phyloP scores from a whole-genome alignment of 2,329 filamentous ascomycete species.

The Diaporthe citriasiana region DNA sequence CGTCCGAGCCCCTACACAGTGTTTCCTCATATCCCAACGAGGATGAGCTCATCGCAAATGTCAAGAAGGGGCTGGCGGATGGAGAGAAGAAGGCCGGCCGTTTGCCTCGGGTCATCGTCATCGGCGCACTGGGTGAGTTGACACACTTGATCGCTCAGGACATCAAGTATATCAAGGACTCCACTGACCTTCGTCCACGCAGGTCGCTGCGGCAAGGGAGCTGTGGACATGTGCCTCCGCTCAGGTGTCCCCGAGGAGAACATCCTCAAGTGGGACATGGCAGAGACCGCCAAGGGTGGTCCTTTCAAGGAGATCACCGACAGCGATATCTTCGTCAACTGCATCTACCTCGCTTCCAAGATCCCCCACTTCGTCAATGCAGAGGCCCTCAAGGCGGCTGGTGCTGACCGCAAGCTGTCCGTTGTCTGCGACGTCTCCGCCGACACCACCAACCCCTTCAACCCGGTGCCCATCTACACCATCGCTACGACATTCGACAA shows the following conservation, averaged over 20 bases:
- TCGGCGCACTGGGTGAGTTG: conserved; percentile 68
- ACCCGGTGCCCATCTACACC: conserved; percentile 83
- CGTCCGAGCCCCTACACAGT: conserved; percentile 74
- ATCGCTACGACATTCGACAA: conserved; percentile 89
- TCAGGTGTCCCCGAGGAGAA: conserved; percentile 79
- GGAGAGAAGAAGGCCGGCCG: conserved; percentile 75
- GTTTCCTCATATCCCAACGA: conserved; percentile 82
- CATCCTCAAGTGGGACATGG: conserved; percentile 80
- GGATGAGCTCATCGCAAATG: conserved; percentile 77
- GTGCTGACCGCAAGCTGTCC: conserved; percentile 75
- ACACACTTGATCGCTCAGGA: too few species aligned
- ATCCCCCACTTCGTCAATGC: conserved; percentile 86
- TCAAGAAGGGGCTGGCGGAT: conserved; percentile 78
- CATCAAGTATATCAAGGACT: background rate
- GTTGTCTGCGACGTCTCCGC: conserved; percentile 86
- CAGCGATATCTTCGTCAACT: conserved; percentile 85
- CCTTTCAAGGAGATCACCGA: conserved; percentile 85
- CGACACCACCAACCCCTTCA: conserved; percentile 81
- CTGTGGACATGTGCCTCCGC: conserved; percentile 82
- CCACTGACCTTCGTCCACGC: conserved; percentile 48
- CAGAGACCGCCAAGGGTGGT: conserved; percentile 81
- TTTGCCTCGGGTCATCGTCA: conserved; percentile 82
- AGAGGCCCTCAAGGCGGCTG: conserved; percentile 74
- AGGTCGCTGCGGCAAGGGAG: conserved; percentile 88
- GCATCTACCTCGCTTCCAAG: conserved; percentile 85